Conservation (phyloP, 208 protist species). For the Porcisia hertigi region DNA sequence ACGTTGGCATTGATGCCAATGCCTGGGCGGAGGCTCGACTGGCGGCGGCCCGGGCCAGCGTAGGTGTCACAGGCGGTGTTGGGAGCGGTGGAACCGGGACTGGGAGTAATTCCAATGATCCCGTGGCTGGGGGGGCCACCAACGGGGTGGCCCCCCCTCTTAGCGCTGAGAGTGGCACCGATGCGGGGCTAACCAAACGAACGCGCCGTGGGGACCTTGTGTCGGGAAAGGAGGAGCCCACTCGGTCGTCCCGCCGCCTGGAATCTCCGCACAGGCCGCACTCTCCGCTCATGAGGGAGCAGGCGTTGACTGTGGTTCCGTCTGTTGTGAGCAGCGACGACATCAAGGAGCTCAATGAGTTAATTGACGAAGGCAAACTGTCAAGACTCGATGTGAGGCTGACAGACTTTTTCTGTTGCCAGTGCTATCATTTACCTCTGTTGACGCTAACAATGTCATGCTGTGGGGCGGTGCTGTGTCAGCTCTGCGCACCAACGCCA, state of each 20-base stretch:
- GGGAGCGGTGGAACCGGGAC: background rate
- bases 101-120: background rate
- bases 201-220: background rate
- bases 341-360: conserved; percentile 65
- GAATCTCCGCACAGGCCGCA: conserved; percentile 23
- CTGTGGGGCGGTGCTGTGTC: conserved; percentile 75
- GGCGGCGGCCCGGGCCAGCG: conserved; percentile 2
- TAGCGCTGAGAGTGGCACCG: background rate
- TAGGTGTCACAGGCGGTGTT: background rate
- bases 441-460: conserved; percentile 79
- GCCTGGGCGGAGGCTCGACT: conserved; percentile 23
- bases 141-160: background rate
- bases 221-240: conserved; percentile 16
- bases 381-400: conserved; percentile 33
- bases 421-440: conserved; percentile 56
- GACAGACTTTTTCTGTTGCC: conserved; percentile 48
- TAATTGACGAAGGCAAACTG: conserved; percentile 50
- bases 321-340: conserved; percentile 37
- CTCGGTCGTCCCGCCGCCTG: conserved; percentile 8
- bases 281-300: conserved; percentile 40
- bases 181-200: conserved; percentile 3
- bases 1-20: conserved; percentile 29
- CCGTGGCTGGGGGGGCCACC: background rate
- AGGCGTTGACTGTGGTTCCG: conserved; percentile 52
- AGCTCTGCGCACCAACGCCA: conserved; percentile 55